A percentile compares a stretch with the other conserved stretches of the same genome.
These are phyloP conservation scores for Alternaria burnsii DNA, from an alignment of 2,329 filamentous ascomycete genomes.

Conservation along the genomic window DNA sequence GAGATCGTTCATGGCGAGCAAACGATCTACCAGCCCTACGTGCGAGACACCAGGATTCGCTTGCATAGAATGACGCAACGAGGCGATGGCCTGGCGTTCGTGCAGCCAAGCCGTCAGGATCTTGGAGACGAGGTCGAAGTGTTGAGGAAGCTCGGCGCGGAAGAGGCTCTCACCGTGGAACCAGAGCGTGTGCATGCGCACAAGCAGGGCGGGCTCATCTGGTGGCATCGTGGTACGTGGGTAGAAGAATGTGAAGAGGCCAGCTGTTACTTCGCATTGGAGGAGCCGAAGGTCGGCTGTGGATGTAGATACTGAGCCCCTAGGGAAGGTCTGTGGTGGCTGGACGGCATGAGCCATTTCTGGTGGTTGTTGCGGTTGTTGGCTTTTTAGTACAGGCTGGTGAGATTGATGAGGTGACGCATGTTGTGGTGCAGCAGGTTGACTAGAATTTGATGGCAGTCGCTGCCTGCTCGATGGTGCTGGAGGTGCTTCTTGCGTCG, in stretches of 20 bases:
- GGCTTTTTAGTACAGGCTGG: constrained; percentile 38
- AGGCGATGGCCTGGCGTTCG: constrained; percentile 41
- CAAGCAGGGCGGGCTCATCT: constrained; percentile 37
- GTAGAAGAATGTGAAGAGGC: constrained; percentile 43
- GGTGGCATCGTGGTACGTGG: constrained; percentile 32
- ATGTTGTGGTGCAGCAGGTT: constrained; percentile 16
- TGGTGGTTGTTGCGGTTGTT: constrained; percentile 18
- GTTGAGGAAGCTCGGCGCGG: constrained; percentile 34
- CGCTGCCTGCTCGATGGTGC: constrained; percentile 13
- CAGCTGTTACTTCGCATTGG: constrained; percentile 45
- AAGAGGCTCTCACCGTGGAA: constrained; percentile 36
- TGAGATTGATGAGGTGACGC: constrained; percentile 4
- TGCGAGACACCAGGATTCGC: constrained; percentile 35
- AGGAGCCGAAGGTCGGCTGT: constrained; percentile 34
- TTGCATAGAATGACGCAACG: constrained; percentile 34
- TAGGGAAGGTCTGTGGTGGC: constrained; percentile 3
- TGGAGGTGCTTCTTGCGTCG: constrained; percentile 21
- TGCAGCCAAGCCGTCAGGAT: constrained; percentile 44
- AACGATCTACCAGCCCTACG: constrained; percentile 40
- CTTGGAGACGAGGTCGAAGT: constrained; percentile 39
- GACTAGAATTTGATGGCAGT: constrained; percentile 18
- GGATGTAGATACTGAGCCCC: constrained; percentile 15
- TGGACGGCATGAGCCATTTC: constrained; percentile 23
- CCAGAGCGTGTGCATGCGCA: constrained; percentile 42
- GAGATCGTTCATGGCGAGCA: constrained; percentile 48